A percentile compares a stretch with the other conserved stretches of the same genome.
Evolutionary conservation across 2,329 filamentous ascomycete species (phyloP).

Genomic region (Dissoconium aciculare): DNA sequence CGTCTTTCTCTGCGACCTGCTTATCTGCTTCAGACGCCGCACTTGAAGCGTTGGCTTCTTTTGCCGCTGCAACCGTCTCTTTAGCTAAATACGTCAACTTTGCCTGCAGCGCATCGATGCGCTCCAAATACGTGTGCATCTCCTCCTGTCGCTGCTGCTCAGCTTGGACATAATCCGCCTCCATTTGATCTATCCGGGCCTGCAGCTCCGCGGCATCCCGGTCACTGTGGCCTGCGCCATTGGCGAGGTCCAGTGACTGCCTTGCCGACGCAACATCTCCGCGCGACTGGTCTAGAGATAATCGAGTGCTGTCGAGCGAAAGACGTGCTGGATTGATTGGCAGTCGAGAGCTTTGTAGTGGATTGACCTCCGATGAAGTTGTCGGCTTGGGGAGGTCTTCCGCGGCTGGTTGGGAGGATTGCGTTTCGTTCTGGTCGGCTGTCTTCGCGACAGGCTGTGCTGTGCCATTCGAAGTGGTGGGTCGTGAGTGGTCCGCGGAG

Average conservation of each 20-base stretch:
- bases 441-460: slow-evolving; percentile 4
- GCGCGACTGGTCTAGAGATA: slow-evolving; percentile 10
- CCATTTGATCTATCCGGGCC: slow-evolving; percentile 33
- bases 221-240: slow-evolving; percentile 14
- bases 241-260: slow-evolving; percentile 12
- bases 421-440: not conserved
- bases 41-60: slow-evolving; percentile 48
- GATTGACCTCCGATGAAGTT: slow-evolving; percentile 5
- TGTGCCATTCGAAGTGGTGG: slow-evolving; percentile 2
- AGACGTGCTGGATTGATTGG: slow-evolving; percentile 23
- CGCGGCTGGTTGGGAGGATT: slow-evolving; percentile 2
- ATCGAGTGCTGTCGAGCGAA: slow-evolving; percentile 18
- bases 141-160: slow-evolving; percentile 60
- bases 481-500: slow-evolving; percentile 19
- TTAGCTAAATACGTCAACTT: slow-evolving; percentile 81
- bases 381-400: not conserved
- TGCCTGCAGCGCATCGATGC: slow-evolving; percentile 79
- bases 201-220: slow-evolving; percentile 26
- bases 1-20: slow-evolving; percentile 76
- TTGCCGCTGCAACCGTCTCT: slow-evolving; percentile 62
- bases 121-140: slow-evolving; percentile 67
- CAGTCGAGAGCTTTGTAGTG: slow-evolving; percentile 19
- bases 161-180: slow-evolving; percentile 35
- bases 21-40: slow-evolving; percentile 53
- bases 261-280: slow-evolving; percentile 6